Percentiles rank a stretch among this genome's conserved stretches.
Conservation (phyloP, 2,329 filamentous ascomycete genomes). For the Emmonsia crescens region DNA sequence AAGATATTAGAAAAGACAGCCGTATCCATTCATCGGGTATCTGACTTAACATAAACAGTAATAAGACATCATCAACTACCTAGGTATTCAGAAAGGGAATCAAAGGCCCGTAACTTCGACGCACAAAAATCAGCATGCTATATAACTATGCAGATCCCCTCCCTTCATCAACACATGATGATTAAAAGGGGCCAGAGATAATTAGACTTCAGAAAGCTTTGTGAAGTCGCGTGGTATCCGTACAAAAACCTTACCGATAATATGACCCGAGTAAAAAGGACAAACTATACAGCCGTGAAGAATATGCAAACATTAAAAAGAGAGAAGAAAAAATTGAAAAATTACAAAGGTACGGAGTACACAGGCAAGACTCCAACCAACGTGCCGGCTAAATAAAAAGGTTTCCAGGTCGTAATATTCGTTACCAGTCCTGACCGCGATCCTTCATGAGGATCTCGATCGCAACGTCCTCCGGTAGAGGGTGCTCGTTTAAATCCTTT, state of each 20-base stretch:
- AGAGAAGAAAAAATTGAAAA: background rate
- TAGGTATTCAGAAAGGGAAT: background rate
- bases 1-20: no score
- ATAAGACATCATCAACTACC: no score
- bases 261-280: background rate
- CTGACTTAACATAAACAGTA: no score
- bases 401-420: background rate
- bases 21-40: no score
- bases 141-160: background rate
- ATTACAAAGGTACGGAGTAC: background rate
- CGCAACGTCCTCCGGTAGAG: conserved; percentile 33
- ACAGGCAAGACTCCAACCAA: background rate
- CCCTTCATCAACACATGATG: background rate
- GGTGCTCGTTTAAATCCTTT: conserved; percentile 59
- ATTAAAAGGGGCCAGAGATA: no score
- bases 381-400: background rate
- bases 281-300: background rate
- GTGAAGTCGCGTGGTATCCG: background rate
- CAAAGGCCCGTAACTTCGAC: background rate
- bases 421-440: conserved; percentile 31
- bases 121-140: background rate
- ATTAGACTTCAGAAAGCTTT: no score
- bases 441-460: conserved; percentile 37
- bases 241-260: background rate
- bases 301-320: background rate